Evolutionary conservation across 2,329 filamentous ascomycete species (phyloP), one percentile per base, ranked within the genome.

Genomic region (Sclerotinia subarctica): DNA sequence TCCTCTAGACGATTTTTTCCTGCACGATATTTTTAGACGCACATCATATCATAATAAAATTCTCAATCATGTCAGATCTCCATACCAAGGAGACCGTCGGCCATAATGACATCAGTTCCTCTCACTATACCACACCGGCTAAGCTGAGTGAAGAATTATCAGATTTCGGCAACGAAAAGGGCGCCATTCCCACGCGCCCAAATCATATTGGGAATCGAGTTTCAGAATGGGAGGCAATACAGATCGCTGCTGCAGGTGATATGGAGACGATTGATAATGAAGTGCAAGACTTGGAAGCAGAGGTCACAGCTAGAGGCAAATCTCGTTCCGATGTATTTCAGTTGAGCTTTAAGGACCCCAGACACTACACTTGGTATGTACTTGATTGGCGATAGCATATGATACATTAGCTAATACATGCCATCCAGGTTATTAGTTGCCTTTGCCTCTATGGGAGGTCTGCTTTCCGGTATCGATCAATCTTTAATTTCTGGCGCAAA

Each of bases 391-490:
- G 24, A 21, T 19, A 3, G 5, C 24, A 13, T n/a, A 15, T 8
- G 17, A 42, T 6, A 26, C 19, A 13, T 15, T 21, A 1, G 46
- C 58, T 67, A 67, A 67, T n/a, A 35, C 15, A 2, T 51, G 13
- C 42, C 38, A n/a, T 66, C 17, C 38, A 64, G 66, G 66, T 52
- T 68, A 17, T 47, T 68, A 11, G 66, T 59, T 56, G 86, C 83
- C 1, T 92, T 92, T 73, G 89, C 89, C n/a, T 90, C 87, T 21
- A 90, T 92, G 87, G 89, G 90, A 62, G 90, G 90, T 76, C 80
- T 92, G 29, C 84, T 92, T 0, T 90, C 88, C 1, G 90, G 90
- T 69, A 82, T 92, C 26, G 90, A 92, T 74, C 90, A 92, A 78
- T 90, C 86, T 57, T 81, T 92, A 67, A 92, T 92, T 73, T 88